Percentiles rank a stretch among this genome's conserved stretches.
phyloP scores from a whole-genome alignment of 179 eudicot genomes.

The Drosera spatulata region DNA sequence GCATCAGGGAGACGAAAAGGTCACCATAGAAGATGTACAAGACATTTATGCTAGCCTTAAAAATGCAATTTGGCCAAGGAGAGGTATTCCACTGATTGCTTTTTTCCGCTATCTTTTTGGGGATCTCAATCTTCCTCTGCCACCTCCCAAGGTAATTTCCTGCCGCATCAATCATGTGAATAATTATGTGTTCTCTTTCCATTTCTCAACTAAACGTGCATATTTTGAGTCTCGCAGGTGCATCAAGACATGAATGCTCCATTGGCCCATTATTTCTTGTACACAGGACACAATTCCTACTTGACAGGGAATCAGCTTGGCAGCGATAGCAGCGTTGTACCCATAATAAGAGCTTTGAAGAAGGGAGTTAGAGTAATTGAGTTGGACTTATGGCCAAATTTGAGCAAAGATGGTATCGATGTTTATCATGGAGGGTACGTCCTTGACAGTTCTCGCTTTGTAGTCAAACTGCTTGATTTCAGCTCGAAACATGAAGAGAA shows the following conservation, averaged over 20 bases:
- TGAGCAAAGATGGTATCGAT: conserved; percentile 45
- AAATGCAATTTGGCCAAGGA: conserved; percentile 33
- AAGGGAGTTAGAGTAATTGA: conserved; percentile 86
- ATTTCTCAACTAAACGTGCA: no score
- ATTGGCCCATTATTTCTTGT: conserved; percentile 80
- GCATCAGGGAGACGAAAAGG: conserved; percentile 26
- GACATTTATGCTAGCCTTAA: conserved; percentile 25
- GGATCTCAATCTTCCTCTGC: conserved; percentile 40
- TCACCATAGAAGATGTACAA: conserved; percentile 29
- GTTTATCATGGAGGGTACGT: conserved; percentile 86
- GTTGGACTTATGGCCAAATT: conserved; percentile 87
- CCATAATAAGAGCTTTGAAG: conserved; percentile 55
- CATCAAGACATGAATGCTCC: conserved; percentile 87
- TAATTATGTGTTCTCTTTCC: no score
- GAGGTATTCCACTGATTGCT: conserved; percentile 28
- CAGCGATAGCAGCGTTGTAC: conserved; percentile 78
- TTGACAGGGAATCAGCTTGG: conserved; percentile 86
- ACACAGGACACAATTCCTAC: conserved; percentile 91
- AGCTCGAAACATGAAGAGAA: no score
- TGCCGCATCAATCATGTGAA: not conserved
- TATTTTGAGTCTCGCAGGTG: conserved; percentile 25
- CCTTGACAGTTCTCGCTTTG: not conserved
- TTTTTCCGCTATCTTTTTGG: conserved; percentile 48
- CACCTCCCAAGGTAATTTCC: conserved; percentile 35
- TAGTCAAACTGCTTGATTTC: no score